Base-by-base conservation (phyloP, 306 rosid species). In the Hippophae rhamnoides region DNA sequence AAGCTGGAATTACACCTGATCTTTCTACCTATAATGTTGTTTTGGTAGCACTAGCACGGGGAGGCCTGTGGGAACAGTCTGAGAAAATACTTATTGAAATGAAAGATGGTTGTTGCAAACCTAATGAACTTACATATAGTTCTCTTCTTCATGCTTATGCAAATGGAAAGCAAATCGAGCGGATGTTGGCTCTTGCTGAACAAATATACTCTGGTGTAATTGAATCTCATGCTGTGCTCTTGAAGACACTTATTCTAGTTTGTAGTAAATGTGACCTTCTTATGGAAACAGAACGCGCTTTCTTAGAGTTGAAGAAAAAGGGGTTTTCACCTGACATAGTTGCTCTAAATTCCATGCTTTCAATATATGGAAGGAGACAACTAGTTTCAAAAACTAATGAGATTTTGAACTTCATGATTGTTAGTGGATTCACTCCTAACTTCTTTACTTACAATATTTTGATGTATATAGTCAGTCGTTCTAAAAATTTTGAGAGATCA, bases 41-140 rank as follows among this genome's bases (percentile, higher is more conserved):
- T 70, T 73, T 90, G 68, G 92, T 94, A 3, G 98, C 98, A 0
- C 73, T 90, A 72, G 98, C 89, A 60, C 87, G 95, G 52, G 96
- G 95, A 52, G 92, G 96, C 56, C 90, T 83, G 62, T 90, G 96
- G 89, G 79, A 87, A 74, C 96, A 83, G 46, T 78, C 96, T 6
- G 96, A 90, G 75, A 90, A 81, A 76, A 70, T 90, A 27, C 76
- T 87, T 55, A 75, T 92, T 9, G 95, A 87, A 78, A 90, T 90
- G 98, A 75, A 71, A 71, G 74, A 77, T 13, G 75, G 92, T 52
- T 68, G 74, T 18, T 18, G 23, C 23, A 18, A 18, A 18, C 23
- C 23, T 18, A 18, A 18, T 18, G 23, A 18, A 18, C 23, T 18
- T 18, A 18, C 23, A 18, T 18, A 18, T 18, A 18, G 23, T 18